These are phyloP conservation scores for thale cress (Arabidopsis thaliana) DNA, from an alignment of 345 rosid species.

Conservation along the genomic window TAIR10.1 NC_003074.8:7817001-7817500, in stretches of 20 bases:
- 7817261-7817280: conserved; percentile 4
- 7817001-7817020: neutral
- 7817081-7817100: conserved; percentile 27
- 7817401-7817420: conserved; percentile 9
- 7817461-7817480: neutral
- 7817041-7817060: neutral
- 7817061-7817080: neutral
- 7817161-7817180: neutral
- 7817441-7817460: conserved; percentile 31
- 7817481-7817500: neutral
- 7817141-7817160: conserved; percentile 3
- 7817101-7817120: conserved; percentile 22
- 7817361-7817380: neutral
- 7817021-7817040: neutral
- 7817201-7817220: neutral
- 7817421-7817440: conserved; percentile 24
- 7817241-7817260: conserved; percentile 48
- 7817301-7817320: conserved; percentile 26
- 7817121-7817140: conserved; percentile 30
- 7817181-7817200: neutral
- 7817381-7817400: neutral
- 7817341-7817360: conserved; percentile 5
- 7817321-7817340: neutral
- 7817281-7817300: conserved; percentile 37
- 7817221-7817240: conserved; percentile 41